A percentile compares a stretch with the other conserved stretches of the same genome.
Conservation (phyloP, 257 asterid genomes). For the Ilex aquifolium region DNA sequence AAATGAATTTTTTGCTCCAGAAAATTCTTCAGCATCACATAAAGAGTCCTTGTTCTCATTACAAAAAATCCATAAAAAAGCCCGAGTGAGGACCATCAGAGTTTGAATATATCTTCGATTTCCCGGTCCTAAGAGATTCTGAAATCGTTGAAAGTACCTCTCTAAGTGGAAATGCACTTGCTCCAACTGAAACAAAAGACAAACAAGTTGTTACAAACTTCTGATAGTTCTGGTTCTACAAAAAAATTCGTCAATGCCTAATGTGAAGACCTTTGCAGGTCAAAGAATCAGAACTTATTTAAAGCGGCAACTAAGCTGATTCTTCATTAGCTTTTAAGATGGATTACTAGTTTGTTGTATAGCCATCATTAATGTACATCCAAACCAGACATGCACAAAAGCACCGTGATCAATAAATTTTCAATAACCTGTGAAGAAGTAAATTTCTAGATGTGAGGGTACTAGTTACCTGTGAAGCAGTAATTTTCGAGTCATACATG, state of each 20-base stretch:
- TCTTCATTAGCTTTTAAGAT: too few relatives aligned
- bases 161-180: conserved; percentile 59
- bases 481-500: conserved; percentile 77
- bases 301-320: not conserved
- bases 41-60: conserved; percentile 24
- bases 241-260: not conserved
- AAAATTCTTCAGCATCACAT: conserved; percentile 30
- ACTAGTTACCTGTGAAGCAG: conserved; percentile 63
- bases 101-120: conserved; percentile 94
- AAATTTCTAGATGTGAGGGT: conserved; percentile 1
- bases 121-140: conserved; percentile 79
- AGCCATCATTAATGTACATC: too few relatives aligned
- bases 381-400: not conserved
- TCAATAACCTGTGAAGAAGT: not conserved
- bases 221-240: not conserved
- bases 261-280: not conserved
- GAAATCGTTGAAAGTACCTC: conserved; percentile 59
- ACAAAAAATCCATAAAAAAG: conserved; percentile 44
- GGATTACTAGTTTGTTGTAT: not conserved
- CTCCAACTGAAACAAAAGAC: conserved; percentile 56
- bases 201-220: conserved; percentile 12
- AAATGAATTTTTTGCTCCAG: conserved; percentile 19
- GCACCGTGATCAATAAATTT: not conserved
- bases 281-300: not conserved
- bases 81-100: conserved; percentile 62